Evolutionary conservation across 352 stramenopile species (phyloP).

Genomic region (Pythium chondricola): DNA sequence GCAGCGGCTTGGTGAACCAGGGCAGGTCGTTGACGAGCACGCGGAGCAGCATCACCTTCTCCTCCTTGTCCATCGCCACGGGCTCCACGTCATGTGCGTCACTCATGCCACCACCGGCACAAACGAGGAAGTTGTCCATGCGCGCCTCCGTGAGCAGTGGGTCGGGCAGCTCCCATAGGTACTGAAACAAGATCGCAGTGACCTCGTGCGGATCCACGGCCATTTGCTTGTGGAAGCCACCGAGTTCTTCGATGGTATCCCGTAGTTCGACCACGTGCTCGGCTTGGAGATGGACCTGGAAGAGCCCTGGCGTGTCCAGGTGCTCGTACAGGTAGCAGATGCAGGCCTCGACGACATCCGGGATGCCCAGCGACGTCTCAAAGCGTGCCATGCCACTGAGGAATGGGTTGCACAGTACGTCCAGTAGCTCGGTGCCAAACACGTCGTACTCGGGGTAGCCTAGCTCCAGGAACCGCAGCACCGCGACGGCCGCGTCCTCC

Average conservation of each 20-base stretch:
- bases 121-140: constrained; percentile 63
- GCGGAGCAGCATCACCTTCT: constrained; percentile 52
- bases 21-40: constrained; percentile 78
- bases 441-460: constrained; percentile 83
- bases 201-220: constrained; percentile 74
- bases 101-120: constrained; percentile 23
- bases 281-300: constrained; percentile 73
- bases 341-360: constrained; percentile 71
- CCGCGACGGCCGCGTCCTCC: constrained; percentile 60
- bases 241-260: constrained; percentile 77
- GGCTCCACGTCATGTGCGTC: background rate
- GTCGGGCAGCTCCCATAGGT: constrained; percentile 80
- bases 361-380: constrained; percentile 75
- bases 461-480: constrained; percentile 80
- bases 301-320: constrained; percentile 66
- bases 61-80: constrained; percentile 33
- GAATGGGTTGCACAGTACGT: constrained; percentile 81
- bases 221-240: constrained; percentile 81
- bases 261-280: constrained; percentile 74
- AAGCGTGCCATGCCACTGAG: constrained; percentile 81
- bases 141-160: constrained; percentile 67
- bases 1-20: constrained; percentile 71
- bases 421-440: constrained; percentile 62
- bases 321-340: constrained; percentile 78
- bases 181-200: constrained; percentile 69